Evolutionary conservation across 257 asterid genomes (phyloP), one percentile per base, ranked within the genome.

Genomic region (Dorcoceras hygrometricum): DNA sequence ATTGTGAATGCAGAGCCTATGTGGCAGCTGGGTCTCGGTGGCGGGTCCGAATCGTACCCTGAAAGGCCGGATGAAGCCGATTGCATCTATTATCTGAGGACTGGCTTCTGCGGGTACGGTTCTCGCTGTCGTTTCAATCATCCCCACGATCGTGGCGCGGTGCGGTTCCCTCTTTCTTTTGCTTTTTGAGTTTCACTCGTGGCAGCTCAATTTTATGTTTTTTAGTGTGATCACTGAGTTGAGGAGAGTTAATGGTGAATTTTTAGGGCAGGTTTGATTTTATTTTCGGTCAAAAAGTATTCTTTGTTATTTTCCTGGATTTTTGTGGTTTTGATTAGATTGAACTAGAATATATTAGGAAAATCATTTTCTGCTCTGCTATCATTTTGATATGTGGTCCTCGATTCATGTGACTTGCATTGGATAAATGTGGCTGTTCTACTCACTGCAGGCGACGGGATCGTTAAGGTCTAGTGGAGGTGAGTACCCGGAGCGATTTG

Each of bases 401-500:
- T 46, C 4, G 22, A 46, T 46, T 46, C 54, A 18, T 46, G 1
- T 0, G 54, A 63, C 79, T 62, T 76, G 80, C 73, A 71, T 71
- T 76, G 65, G 29, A 58, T 73, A 22, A 63, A 57, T 65, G 57
- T 32, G 53, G 69, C 59, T 72, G 61, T 69, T 46, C 66, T 61
- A 66, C 65, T 68, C 71, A 70, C 62, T 63, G 32, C 67, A 90
- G 96, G 89, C 86, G 58, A 72, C 82, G 82, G 87, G 95, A 78
- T 82, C 84, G 71, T 78, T 86, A 75, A 75, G 93, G 79, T 80
- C 84, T 20, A 71, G 78, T 32, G 91, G 88, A 65, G 88, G 85
- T 18, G 93, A 88, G 66, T 84, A 84, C 71, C 95, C 97, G 0
- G 96, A 90, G 72, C 89, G 96, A 53, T 54, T 48, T 64, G 95